Evolutionary conservation across 2,329 filamentous ascomycete species (phyloP), one percentile per base, ranked within the genome.

Genomic region (Paramyrothecium roridum): DNA sequence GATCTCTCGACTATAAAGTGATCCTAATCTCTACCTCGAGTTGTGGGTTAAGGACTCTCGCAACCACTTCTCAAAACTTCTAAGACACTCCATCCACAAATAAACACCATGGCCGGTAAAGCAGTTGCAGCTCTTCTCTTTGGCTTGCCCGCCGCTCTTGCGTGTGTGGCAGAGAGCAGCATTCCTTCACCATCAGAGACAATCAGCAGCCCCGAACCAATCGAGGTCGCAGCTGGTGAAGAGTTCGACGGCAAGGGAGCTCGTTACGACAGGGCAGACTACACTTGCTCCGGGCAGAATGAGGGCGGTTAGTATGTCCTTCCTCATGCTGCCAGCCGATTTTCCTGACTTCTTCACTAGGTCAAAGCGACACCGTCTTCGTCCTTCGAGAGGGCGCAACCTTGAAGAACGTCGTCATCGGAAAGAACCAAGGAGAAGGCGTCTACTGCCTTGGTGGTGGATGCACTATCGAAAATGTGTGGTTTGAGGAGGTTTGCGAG

Each of bases 371-470:
- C 12, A 43, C 37, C 7, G 37, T 77, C 51, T 77, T 77, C 57
- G 62, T 74, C 48, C 69, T 77, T 23, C 64, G 70, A 47, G 59
- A 70, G 0, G 76, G 76, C 3, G 77, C 75, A 3, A 77, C 69
- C 2, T 66, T 79, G 48, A 69, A 66, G 50, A 79, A 79, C 56
- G 76, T 74, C 19, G 74, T 79, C 54, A 79, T 79, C 19, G 76
- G 76, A 30, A 63, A 67, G 22, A 67, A 77, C 61, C 75, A 79
- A 54, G 66, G 64, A 17, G 76, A 79, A 60, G 76, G 76, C 21
- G 68, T 79, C 4, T 75, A 79, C 67, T 79, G 76, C 63, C 60
- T 70, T 37, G 77, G 77, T 3, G 48, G 66, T 1, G 37, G 37
- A 43, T 81, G 79, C 61, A 71, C 66, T 6, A 57, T 71, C n/a